Percentiles rank a stretch among this genome's conserved stretches.
Conservation (phyloP, 1,284 basidiomycete species). For the Leccinum fuscescens region DNA sequence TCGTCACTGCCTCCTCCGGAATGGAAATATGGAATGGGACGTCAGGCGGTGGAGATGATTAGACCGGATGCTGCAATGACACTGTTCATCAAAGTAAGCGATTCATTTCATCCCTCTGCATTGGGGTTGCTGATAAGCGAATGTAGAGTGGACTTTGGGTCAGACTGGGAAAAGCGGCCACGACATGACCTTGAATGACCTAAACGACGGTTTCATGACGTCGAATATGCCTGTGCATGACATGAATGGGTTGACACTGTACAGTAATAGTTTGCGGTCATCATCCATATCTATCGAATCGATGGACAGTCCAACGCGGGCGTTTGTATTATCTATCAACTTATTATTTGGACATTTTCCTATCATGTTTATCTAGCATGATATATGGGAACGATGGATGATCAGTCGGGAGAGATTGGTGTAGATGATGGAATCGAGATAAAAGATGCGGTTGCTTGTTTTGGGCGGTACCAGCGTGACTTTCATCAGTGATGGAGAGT, state of each 20-base stretch:
- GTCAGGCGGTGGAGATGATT: constrained; percentile 54
- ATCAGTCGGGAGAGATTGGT: neutral
- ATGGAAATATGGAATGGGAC: constrained; percentile 53
- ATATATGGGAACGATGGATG: neutral
- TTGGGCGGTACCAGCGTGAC: neutral
- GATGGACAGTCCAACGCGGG: neutral
- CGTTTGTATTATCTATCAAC: constrained; percentile 13
- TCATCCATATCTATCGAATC: neutral
- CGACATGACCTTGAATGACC: constrained; percentile 11
- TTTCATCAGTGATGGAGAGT: neutral
- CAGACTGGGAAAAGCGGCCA: constrained; percentile 35
- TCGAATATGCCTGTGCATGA: neutral
- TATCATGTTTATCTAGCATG: neutral
- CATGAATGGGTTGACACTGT: neutral
- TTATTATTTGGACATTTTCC: constrained; percentile 5
- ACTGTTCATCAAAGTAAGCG: constrained; percentile 55
- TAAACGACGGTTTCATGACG: neutral
- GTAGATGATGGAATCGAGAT: neutral
- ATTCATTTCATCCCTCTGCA: constrained; percentile 5
- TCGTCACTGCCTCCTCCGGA: constrained; percentile 57
- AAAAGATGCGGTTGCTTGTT: neutral
- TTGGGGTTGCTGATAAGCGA: constrained; percentile 7
- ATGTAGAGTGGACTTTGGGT: constrained; percentile 56
- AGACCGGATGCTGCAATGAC: constrained; percentile 62
- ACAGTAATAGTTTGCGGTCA: neutral